Evolutionary conservation across 2,329 filamentous ascomycete genomes (phyloP).

Genomic region (Colletotrichum noveboracense): DNA sequence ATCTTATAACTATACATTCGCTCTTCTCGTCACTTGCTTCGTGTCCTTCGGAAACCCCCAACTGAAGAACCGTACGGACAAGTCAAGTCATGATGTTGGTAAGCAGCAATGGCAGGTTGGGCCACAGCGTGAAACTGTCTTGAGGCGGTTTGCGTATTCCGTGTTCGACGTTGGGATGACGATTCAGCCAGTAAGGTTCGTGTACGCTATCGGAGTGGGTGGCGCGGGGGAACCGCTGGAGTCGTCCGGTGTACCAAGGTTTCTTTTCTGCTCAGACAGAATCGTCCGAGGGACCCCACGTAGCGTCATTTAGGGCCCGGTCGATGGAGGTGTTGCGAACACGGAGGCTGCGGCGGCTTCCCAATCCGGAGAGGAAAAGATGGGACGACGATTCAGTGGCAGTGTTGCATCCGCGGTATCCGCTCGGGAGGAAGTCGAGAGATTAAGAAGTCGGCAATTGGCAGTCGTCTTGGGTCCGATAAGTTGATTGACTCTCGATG

Average conservation of each 20-base stretch:
- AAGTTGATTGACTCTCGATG: not conserved
- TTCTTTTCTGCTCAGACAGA: not conserved
- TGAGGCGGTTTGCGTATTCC: not conserved
- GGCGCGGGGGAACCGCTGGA: not conserved
- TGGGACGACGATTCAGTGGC: not conserved
- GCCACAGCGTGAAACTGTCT: not conserved
- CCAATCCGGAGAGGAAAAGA: not conserved
- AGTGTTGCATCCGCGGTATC: not conserved
- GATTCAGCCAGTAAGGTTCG: not conserved
- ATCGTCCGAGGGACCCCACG: not conserved
- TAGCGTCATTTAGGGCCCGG: not conserved
- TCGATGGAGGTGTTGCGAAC: not conserved
- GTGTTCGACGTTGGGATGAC: not conserved
- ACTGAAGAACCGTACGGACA: not conserved
- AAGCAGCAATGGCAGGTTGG: not conserved
- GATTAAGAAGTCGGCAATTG: not conserved
- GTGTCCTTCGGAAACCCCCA: not conserved
- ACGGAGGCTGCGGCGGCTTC: not conserved
- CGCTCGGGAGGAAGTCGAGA: not conserved
- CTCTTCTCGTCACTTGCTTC: not conserved
- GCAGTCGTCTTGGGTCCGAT: not conserved
- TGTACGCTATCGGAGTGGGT: not conserved
- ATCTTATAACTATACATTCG: not conserved
- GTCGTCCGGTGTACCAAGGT: conserved; percentile 7
- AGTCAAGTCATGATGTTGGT: not conserved